These are phyloP conservation scores for Beta macrorhiza DNA, from an alignment of 179 eudicot species.

Conservation along the genomic window DNA sequence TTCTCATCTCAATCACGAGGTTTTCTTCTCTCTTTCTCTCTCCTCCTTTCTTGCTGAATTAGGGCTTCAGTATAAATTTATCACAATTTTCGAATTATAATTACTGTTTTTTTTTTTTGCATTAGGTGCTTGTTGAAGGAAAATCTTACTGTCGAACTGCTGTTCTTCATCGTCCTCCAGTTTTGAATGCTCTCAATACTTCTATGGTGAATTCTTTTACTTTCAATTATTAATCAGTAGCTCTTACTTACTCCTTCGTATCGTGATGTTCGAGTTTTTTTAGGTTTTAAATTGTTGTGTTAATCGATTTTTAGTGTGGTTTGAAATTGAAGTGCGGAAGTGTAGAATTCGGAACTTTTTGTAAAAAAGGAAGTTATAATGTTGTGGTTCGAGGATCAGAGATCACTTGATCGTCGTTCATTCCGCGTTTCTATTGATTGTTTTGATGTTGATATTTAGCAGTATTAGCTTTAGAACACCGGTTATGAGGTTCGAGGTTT, in stretches of 20 bases:
- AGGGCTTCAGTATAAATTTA: neutral
- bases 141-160: constrained; percentile 56
- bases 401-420: too few species aligned
- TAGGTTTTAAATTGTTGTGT: neutral
- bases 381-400: neutral
- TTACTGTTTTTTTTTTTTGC: neutral
- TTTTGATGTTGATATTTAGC: too few species aligned
- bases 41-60: neutral
- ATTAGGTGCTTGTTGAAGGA: constrained; percentile 56
- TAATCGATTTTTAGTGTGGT: neutral
- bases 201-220: constrained; percentile 36
- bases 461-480: too few species aligned
- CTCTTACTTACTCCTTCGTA: neutral
- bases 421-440: too few species aligned
- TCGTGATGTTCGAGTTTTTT: neutral
- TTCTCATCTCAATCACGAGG: constrained; percentile 4
- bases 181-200: constrained; percentile 59
- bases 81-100: neutral
- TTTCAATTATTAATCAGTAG: neutral
- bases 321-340: neutral
- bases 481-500: too few species aligned
- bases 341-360: neutral
- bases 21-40: neutral
- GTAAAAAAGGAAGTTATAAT: neutral
- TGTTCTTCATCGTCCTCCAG: constrained; percentile 62